phyloP scores from a whole-genome alignment of 805 yeast species.

The Suhomyces sp. region DNA sequence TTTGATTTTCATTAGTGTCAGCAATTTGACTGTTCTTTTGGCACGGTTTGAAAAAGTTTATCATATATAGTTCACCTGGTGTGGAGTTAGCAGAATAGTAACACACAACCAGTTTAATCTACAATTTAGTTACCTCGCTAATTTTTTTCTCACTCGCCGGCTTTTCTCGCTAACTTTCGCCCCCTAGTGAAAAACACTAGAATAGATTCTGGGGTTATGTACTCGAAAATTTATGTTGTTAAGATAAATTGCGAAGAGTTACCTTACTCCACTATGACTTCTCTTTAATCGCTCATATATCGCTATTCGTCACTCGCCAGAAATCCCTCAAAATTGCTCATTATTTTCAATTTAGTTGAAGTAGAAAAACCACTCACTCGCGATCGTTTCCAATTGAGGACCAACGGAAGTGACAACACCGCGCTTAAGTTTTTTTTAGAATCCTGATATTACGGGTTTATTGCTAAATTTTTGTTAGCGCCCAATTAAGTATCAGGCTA shows the following conservation, averaged over 20 bases:
- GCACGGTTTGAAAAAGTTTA: background rate
- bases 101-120: background rate
- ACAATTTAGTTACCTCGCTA: background rate
- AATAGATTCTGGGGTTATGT: background rate
- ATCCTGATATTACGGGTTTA: background rate
- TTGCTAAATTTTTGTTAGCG: background rate
- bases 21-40: slow-evolving; percentile 1
- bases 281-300: background rate
- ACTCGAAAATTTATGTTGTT: background rate
- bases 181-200: background rate
- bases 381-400: background rate
- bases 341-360: background rate
- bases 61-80: slow-evolving; percentile 2
- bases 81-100: background rate
- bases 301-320: background rate
- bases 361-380: background rate
- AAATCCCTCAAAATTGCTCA: background rate
- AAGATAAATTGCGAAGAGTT: background rate
- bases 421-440: background rate
- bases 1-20: background rate
- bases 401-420: background rate
- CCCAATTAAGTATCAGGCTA: background rate
- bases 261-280: background rate
- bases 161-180: background rate
- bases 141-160: background rate